Base-by-base conservation (phyloP, 306 rosid genomes). In the Rosa chinensis region DNA sequence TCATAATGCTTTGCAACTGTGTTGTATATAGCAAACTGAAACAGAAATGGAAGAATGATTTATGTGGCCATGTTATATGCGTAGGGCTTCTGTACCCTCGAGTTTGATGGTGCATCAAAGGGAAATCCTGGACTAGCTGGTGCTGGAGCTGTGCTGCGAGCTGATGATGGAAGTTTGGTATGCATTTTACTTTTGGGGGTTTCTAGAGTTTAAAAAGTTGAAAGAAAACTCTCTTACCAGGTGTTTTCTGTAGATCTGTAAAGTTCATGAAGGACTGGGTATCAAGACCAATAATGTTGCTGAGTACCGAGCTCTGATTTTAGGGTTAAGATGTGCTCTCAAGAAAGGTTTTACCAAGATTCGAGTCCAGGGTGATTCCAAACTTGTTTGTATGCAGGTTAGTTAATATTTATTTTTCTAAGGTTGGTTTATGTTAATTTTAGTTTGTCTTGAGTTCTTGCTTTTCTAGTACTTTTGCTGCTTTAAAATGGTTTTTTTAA, bases 41-140 rank as follows among this genome's bases (percentile, higher is more conserved):
- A 35, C n/a, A 5, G 11, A 50, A 52, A 73, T 4, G 9, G 32
- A 35, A 78, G 69, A 47, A 35, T 63, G 68, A 83, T 48, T 76
- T 28, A 52, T 67, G 45, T 63, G 37, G 70, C 79, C 16, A 69
- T 76, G 4, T 79, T 85, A 56, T 45, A 75, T 82, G 48, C 76
- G 64, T 80, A 92, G 97, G 74, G 78, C 71, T 83, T 91, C 21
- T 95, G 98, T 84, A 78, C 42, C 80, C 89, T 95, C 66, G 71
- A 81, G 75, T 95, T 95, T 75, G 99, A 95, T 84, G 98, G 99
- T 47, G 99, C 98, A 62, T 85, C 92, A 20, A 92, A 87, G 77
- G 99, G 99, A 79, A 95, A 95, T 88, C 99, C 99, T 70, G 99
- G 98, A 78, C 90, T 77, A 25, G 89, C 99, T 73, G 99, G 99